Base-by-base conservation (phyloP, 2,329 filamentous ascomycete species). In the Epichloe glyceriae region DNA sequence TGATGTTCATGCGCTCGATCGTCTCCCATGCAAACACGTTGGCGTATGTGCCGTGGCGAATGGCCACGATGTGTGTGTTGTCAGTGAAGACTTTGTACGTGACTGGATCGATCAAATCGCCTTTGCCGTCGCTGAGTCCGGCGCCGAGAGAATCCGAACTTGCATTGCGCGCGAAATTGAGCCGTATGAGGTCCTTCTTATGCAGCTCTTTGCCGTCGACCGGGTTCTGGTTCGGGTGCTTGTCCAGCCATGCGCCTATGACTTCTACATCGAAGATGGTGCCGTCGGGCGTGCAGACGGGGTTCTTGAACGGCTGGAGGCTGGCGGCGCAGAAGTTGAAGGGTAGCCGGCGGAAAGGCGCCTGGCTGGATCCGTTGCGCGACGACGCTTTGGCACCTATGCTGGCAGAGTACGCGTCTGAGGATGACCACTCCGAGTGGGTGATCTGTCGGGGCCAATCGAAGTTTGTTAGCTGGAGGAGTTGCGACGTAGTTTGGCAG, bases 1-100 rank as follows among this genome's bases (percentile, higher is more conserved):
- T 97, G 68, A 98, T 85, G 66, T 98, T 98, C 71, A 98, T 80
- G 60, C 87, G 79, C 68, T 97, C 88, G 38, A 98, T 81, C 1
- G 94, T 98, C 62, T 98, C 94, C 80, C 85, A 96, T 1, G 90
- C 83, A 64, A 97, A 98, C 4, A 95, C 93, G 68, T 98, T 98
- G 47, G 91, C 91, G 52, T 90, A 91, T 50, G 76, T 85, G 50
- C 80, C 81, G 67, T 86, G 82, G 52, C 82, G 78, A 55, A 98
- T 75, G 15, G 90, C 91, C 44, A 97, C 88, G 52, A 98, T 88
- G 67, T 97, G 93, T 4, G 93, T 97, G 67, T 97, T 97, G 66
- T 98, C 89, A 45, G 93, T 98, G 62, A 98, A 88, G 41, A 95
- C 86, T 67, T 98, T 98, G 75, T 87, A 97, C 0, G 90, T 96